Base-by-base conservation (phyloP, 78 protist species). In the Guillardia theta region DNA sequence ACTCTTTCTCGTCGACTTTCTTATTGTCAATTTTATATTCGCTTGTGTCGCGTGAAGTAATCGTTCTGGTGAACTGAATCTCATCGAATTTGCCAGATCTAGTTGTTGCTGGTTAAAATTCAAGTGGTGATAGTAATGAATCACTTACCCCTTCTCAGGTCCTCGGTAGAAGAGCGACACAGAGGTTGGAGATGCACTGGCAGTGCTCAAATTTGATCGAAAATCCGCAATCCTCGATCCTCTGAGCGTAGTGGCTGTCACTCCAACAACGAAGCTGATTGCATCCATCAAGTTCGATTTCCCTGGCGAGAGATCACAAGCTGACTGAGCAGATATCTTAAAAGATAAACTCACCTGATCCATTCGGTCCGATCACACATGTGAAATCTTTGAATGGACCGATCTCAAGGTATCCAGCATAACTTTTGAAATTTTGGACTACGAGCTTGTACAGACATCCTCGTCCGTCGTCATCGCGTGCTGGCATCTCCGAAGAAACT, bases 321-420 rank as follows among this genome's bases (percentile, higher is more conserved):
- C n/a, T n/a, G n/a, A n/a, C n/a, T n/a, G n/a, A n/a, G 27, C 92
- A 87, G 19, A 87, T 19, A 15, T 33, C 36, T 45, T 2, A 33
- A 9, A 2, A 4, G 4, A 0, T 37, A 1, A 4, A 37, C 96
- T 0, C 39, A 48, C 99, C 99, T 0, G 97, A 30, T 24, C 99
- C 99, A 47, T 99, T 99, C 21, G 99, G 99, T 0, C 99, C 99
- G 46, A 99, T 97, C n/a, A 99, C 93, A 37, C 99, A 97, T 21
- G 97, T 95, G 93, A 99, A 98, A 62, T 96, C 88, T 37, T n/a
- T 24, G 77, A 98, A 98, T 0, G 99, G 99, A 0, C 99, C 99
- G n/a, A 99, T 88, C 24, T 36, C 19, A 30, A 96, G 99, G 18
- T 27, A 0, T 0, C 99, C 99, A 0, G 58, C 70, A 95, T 98